Evolutionary conservation across 2,329 filamentous ascomycete genomes (phyloP), one percentile per base, ranked within the genome.

Genomic region (Whalleya microplaca): DNA sequence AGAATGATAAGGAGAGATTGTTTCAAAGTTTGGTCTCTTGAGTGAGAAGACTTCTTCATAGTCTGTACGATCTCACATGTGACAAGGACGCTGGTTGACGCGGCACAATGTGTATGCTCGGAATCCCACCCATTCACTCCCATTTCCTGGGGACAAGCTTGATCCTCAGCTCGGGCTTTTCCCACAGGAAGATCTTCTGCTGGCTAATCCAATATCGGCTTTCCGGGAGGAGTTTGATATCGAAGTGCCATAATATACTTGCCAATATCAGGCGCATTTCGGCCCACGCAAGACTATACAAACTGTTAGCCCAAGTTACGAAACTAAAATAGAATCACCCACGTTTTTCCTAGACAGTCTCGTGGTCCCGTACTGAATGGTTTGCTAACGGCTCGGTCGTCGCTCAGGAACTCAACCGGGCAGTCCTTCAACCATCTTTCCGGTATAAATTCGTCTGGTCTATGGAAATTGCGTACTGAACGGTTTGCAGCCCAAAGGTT

Each of bases 321-420:
- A 50, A 5, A 44, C 1, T 6, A n/a, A 48, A 29, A 29, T 29
- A 5, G 27, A 29, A 12, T 29, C 21, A 57, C 54, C 40, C 16
- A 61, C 58, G 48, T 58, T 41, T 58, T 57, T 14, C 58, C 58
- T 10, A 61, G 45, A 23, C 58, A 61, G 18, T 57, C 54, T 41
- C 55, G n/a, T 2, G 58, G 54, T 1, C 58, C 58, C 2, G 40
- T n/a, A 21, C 54, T 61, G 19, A 61, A 61, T 3, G 58, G 58
- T 21, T 50, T 57, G 2, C 48, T 42, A 8, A 45, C 51, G 2
- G 32, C 32, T 2, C 44, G 40, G 32, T 57, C 55, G 14, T 61
- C 55, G 12, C 48, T 18, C 5, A n/a, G n/a, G 41, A 53, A 61
- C n/a, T 58, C 51, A 2, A 37, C n/a, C n/a, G 47, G 41, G 3